Conservation (phyloP, 2,329 filamentous ascomycete species). For the Plectosphaerella sp. region DNA sequence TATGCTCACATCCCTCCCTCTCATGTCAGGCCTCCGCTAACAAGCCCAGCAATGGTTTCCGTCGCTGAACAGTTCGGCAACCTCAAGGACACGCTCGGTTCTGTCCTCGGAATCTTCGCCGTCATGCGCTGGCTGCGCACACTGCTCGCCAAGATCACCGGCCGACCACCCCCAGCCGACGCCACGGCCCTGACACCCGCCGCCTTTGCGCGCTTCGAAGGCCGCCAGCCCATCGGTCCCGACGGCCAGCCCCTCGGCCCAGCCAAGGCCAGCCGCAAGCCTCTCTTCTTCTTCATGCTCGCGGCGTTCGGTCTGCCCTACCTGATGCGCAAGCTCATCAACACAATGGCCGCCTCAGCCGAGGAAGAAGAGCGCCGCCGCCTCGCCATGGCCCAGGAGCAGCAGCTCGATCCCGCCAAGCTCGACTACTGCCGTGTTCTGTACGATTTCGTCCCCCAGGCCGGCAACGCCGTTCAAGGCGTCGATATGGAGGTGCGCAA, state of each 20-base stretch:
- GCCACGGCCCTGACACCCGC: conserved; percentile 83
- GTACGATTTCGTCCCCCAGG: conserved; percentile 88
- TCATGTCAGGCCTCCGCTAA: neutral
- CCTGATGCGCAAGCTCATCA: conserved; percentile 94
- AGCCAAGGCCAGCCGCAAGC: conserved; percentile 82
- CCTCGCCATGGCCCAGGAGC: conserved; percentile 34
- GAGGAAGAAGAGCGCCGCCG: conserved; percentile 73
- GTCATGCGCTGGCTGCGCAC: conserved; percentile 93
- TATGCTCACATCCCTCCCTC: conserved; percentile 39
- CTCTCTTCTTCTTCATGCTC: conserved; percentile 90
- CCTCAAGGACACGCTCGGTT: conserved; percentile 87
- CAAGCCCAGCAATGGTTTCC: conserved; percentile 78
- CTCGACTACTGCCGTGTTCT: conserved; percentile 94
- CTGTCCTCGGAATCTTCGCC: conserved; percentile 91
- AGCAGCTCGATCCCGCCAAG: conserved; percentile 76
- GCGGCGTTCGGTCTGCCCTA: conserved; percentile 95
- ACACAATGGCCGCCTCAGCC: conserved; percentile 73
- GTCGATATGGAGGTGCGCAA: conserved; percentile 91
- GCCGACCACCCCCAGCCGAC: conserved; percentile 82
- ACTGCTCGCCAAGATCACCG: conserved; percentile 86
- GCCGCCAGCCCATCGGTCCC: conserved; percentile 50
- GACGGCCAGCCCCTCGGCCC: conserved; percentile 59
- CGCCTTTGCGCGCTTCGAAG: conserved; percentile 86
- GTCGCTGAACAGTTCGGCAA: conserved; percentile 97
- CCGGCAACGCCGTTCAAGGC: conserved; percentile 55